Conservation (phyloP, 1,284 basidiomycete species). For the Porogramme epimiltina region DNA sequence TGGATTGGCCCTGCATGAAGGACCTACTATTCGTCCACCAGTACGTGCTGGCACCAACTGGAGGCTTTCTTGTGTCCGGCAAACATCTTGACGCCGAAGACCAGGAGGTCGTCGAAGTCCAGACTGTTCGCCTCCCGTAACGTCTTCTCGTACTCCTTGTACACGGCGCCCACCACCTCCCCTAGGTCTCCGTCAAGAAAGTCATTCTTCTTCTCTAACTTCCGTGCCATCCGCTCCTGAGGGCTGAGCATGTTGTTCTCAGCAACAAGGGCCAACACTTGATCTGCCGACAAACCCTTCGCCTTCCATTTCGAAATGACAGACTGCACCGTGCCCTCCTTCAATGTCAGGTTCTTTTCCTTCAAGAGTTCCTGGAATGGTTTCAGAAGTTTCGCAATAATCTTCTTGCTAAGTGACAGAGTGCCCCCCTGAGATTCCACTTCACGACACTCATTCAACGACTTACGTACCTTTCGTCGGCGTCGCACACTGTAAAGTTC, state of each 20-base stretch:
- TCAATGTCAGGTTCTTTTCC: conserved; percentile 55
- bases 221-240: conserved; percentile 1
- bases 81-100: conserved; percentile 81
- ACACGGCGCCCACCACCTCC: conserved; percentile 53
- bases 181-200: conserved; percentile 9
- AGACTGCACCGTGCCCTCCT: conserved; percentile 59
- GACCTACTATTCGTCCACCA: conserved; percentile 89
- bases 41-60: conserved; percentile 71
- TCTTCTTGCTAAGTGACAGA: conserved; percentile 64
- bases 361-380: conserved; percentile 50
- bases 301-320: conserved; percentile 85
- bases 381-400: conserved; percentile 66
- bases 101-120: conserved; percentile 89
- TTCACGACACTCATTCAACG: background rate
- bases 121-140: conserved; percentile 71
- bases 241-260: conserved; percentile 7
- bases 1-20: conserved; percentile 11
- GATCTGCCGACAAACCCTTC: conserved; percentile 60
- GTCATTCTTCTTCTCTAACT: conserved; percentile 10
- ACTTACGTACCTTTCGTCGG: conserved; percentile 72
- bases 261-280: conserved; percentile 34
- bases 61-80: conserved; percentile 53
- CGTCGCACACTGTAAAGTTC: conserved; percentile 86
- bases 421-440: no score
- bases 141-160: conserved; percentile 68